These are phyloP conservation scores for Fagopyrum tataricum DNA, from an alignment of 148 eudicot species.

Conservation along the genomic window DNA sequence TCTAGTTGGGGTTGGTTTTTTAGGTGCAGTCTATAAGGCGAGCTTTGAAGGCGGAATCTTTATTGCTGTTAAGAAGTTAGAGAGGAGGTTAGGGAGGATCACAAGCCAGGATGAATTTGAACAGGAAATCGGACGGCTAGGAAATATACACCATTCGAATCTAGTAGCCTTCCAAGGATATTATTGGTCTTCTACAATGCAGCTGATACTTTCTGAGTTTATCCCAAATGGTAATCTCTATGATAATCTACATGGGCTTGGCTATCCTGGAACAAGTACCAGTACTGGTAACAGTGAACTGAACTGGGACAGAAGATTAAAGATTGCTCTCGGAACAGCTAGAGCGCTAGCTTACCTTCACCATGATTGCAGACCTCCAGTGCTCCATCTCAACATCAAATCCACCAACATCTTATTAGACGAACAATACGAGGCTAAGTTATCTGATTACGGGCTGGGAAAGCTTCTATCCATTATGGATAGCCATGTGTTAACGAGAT, in stretches of 20 bases:
- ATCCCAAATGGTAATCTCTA: slow-evolving; percentile 64
- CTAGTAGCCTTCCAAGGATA: slow-evolving; percentile 82
- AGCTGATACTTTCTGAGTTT: slow-evolving; percentile 65
- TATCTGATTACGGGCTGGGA: slow-evolving; percentile 75
- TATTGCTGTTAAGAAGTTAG: slow-evolving; percentile 84
- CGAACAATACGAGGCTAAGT: slow-evolving; percentile 52
- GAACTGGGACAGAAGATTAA: slow-evolving; percentile 70
- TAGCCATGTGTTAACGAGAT: slow-evolving; percentile 47
- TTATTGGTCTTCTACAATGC: slow-evolving; percentile 85
- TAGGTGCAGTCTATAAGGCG: slow-evolving; percentile 74
- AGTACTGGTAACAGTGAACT: slow-evolving; percentile 52
- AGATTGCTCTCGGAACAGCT: slow-evolving; percentile 77
- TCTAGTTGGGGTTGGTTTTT: slow-evolving; percentile 66
- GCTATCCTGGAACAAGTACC: slow-evolving; percentile 72
- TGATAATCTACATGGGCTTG: slow-evolving; percentile 61
- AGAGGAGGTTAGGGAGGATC: slow-evolving; percentile 72
- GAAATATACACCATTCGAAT: slow-evolving; percentile 63
- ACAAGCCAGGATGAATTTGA: slow-evolving; percentile 84
- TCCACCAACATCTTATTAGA: slow-evolving; percentile 79
- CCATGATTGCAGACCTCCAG: slow-evolving; percentile 76
- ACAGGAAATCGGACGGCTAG: slow-evolving; percentile 76
- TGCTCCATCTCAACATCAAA: slow-evolving; percentile 81
- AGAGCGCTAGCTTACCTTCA: slow-evolving; percentile 82
- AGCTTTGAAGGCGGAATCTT: slow-evolving; percentile 73
- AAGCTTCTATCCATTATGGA: slow-evolving; percentile 73